phyloP scores from a whole-genome alignment of 768 basidiomycete species.

The Mycena pura region DNA sequence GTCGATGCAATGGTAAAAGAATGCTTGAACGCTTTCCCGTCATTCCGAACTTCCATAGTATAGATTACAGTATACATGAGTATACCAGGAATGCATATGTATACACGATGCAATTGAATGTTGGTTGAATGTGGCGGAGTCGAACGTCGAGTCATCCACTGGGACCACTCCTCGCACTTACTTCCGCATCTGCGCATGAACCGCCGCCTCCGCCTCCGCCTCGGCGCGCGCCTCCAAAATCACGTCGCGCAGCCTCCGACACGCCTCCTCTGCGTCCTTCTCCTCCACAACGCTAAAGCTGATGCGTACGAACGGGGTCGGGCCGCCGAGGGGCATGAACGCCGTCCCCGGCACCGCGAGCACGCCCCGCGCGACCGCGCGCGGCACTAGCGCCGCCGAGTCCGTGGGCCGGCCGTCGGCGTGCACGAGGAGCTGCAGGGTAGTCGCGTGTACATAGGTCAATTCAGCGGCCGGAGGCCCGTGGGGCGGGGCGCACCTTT shows the following conservation, averaged over 20 bases:
- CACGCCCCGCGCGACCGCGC: conserved; percentile 19
- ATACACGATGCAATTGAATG: no score
- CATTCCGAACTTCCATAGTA: no score
- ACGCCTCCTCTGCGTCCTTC: conserved; percentile 20
- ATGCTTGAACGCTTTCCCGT: no score
- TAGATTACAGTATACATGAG: no score
- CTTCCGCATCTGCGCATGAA: no score
- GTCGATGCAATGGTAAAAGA: no score
- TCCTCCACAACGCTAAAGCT: conserved; percentile 26
- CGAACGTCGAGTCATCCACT: no score
- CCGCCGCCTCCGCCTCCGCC: neutral
- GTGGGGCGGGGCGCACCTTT: conserved; percentile 31
- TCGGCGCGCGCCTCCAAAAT: conserved; percentile 21
- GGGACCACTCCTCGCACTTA: no score
- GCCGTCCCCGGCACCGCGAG: conserved; percentile 24
- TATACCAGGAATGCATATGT: no score
- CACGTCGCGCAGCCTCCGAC: conserved; percentile 19
- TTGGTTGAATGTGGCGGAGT: no score
- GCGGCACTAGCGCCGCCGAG: neutral
- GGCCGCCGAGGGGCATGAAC: conserved; percentile 23
- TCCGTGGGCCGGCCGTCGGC: neutral
- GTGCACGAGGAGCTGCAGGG: conserved; percentile 7
- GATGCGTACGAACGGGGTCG: conserved; percentile 20
- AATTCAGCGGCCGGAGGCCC: neutral
- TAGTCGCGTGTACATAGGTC: neutral